Evolutionary conservation across 2,329 filamentous ascomycete genomes (phyloP).

Genomic region (Aspergillus piperis): DNA sequence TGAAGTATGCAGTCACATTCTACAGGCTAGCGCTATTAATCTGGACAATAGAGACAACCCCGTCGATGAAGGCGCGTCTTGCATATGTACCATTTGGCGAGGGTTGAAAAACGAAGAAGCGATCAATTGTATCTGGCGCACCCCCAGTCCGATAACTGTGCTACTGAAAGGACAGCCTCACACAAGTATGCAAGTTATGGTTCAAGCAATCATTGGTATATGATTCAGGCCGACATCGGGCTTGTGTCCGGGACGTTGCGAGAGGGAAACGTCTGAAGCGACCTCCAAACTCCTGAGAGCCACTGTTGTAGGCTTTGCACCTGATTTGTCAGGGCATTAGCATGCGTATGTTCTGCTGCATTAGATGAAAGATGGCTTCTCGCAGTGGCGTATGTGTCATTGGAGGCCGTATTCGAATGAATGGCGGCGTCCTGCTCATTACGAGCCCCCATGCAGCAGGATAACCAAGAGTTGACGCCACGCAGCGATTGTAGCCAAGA

Average conservation of each 20-base stretch:
- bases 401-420: constrained; percentile 14
- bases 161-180: background rate
- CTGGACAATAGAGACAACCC: background rate
- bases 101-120: background rate
- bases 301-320: background rate
- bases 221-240: background rate
- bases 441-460: constrained; percentile 9
- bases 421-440: constrained; percentile 5
- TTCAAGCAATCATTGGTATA: background rate
- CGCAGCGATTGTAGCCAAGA: constrained; percentile 9
- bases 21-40: background rate
- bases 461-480: constrained; percentile 6
- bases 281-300: background rate
- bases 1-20: background rate
- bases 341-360: background rate
- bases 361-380: constrained; percentile 4
- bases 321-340: background rate
- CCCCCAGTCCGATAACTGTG: background rate
- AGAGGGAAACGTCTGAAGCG: background rate
- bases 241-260: background rate
- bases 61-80: background rate
- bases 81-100: background rate
- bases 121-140: background rate
- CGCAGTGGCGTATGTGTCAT: constrained; percentile 21
- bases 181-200: background rate